These are phyloP conservation scores for Claviceps paspali DNA, from an alignment of 2,329 filamentous ascomycete genomes.

Conservation along the genomic window DNA sequence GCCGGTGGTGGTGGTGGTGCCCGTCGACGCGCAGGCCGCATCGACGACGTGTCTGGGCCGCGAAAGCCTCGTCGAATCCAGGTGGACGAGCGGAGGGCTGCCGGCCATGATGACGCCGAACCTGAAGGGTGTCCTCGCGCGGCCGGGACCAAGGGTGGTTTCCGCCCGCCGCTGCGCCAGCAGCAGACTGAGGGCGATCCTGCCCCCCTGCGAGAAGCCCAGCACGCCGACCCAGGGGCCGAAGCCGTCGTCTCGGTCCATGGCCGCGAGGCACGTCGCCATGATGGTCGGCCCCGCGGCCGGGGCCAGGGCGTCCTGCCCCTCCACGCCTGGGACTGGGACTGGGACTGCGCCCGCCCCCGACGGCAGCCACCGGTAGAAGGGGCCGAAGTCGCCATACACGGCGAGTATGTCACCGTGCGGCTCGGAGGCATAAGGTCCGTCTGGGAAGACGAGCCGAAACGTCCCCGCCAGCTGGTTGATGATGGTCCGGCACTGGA, in stretches of 20 bases:
- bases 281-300: no score
- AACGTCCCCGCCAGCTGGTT: conserved; percentile 38
- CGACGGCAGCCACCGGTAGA: conserved; percentile 46
- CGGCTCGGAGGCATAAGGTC: conserved; percentile 45
- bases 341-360: no score
- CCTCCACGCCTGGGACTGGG: no score
- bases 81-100: conserved; percentile 15
- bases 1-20: no score
- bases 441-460: conserved; percentile 59
- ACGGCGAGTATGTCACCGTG: conserved; percentile 48
- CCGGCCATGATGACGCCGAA: conserved; percentile 23
- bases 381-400: conserved; percentile 52
- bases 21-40: no score
- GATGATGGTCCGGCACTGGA: conserved; percentile 45
- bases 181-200: conserved; percentile 43
- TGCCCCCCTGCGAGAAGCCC: conserved; percentile 54
- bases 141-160: neutral
- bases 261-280: conserved; percentile 25
- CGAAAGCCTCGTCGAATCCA: conserved; percentile 27
- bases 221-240: conserved; percentile 45
- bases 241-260: conserved; percentile 36
- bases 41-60: conserved; percentile 32
- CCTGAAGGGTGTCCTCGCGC: conserved; percentile 11
- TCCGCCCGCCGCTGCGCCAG: conserved; percentile 37
- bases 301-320: no score